These are phyloP conservation scores for Stagonosporopsis vannaccii DNA, from an alignment of 2,329 filamentous ascomycete genomes.

Conservation along the genomic window DNA sequence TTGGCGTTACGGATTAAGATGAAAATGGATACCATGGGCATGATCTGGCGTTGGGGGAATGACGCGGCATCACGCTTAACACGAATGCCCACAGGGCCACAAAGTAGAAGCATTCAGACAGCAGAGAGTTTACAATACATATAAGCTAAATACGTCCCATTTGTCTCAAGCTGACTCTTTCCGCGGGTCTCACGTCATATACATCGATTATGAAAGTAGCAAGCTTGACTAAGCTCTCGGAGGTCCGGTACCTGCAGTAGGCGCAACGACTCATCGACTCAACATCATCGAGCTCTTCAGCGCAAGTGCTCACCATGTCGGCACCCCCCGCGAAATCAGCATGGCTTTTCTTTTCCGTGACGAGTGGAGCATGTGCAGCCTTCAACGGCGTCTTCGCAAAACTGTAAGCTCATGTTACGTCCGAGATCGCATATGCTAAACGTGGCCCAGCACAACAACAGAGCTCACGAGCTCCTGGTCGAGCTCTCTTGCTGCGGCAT, in stretches of 20 bases:
- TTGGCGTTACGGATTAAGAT: slow-evolving; percentile 28
- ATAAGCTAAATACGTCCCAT: not conserved
- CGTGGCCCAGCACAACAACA: slow-evolving; percentile 63
- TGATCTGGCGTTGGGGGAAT: slow-evolving; percentile 25
- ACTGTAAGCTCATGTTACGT: slow-evolving; percentile 62
- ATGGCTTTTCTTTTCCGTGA: slow-evolving; percentile 71
- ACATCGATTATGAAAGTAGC: not conserved
- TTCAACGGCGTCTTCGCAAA: slow-evolving; percentile 87
- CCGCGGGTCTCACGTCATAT: not conserved
- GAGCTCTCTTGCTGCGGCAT: slow-evolving; percentile 55
- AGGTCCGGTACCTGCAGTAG: slow-evolving; percentile 27
- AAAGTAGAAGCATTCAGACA: not conserved
- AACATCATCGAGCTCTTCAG: not conserved
- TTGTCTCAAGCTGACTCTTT: not conserved
- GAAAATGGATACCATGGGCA: slow-evolving; percentile 30
- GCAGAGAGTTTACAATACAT: not conserved
- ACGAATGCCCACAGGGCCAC: not conserved
- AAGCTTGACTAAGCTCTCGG: slow-evolving; percentile 27
- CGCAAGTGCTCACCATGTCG: slow-evolving; percentile 29
- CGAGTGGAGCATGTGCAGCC: slow-evolving; percentile 78
- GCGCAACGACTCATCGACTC: slow-evolving; percentile 6
- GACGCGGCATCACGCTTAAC: slow-evolving; percentile 10
- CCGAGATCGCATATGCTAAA: slow-evolving; percentile 18
- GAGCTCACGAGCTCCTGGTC: slow-evolving; percentile 64
- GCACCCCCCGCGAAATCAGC: slow-evolving; percentile 31